Evolutionary conservation across 2,329 filamentous ascomycete species (phyloP).

Genomic region (Diaporthe citrichinensis): DNA sequence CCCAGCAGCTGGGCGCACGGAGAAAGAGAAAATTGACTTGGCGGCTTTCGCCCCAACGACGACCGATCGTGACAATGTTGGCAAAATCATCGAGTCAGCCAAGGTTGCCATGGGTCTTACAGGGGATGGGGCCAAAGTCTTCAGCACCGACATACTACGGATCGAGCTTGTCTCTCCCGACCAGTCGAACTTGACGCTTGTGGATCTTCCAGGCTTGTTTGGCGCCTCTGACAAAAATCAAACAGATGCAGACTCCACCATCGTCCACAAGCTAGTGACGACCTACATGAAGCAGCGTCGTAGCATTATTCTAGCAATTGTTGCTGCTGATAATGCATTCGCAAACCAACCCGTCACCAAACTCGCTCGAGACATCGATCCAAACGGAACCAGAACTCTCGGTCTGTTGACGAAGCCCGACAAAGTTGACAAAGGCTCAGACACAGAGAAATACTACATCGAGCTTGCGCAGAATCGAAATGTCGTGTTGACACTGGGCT

Average conservation of each 20-base stretch:
- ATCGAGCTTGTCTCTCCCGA: slow-evolving; percentile 64
- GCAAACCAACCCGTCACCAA: slow-evolving; percentile 71
- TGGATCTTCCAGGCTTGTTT: slow-evolving; percentile 72
- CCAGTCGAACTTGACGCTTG: slow-evolving; percentile 67
- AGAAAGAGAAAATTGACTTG: slow-evolving; percentile 46
- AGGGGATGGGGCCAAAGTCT: slow-evolving; percentile 50
- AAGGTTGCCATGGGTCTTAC: slow-evolving; percentile 64
- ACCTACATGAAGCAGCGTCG: slow-evolving; percentile 69
- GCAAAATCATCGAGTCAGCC: slow-evolving; percentile 55
- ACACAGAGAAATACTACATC: slow-evolving; percentile 56
- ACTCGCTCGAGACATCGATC: slow-evolving; percentile 57
- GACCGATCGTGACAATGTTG: slow-evolving; percentile 47
- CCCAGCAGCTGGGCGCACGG: slow-evolving; percentile 50
- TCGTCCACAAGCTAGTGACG: slow-evolving; percentile 63
- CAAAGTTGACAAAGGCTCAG: slow-evolving; percentile 52
- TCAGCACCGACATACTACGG: slow-evolving; percentile 62
- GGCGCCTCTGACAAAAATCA: slow-evolving; percentile 63
- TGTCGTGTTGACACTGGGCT: slow-evolving; percentile 64
- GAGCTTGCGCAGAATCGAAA: slow-evolving; percentile 61
- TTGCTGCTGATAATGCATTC: slow-evolving; percentile 70
- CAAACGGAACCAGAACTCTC: slow-evolving; percentile 59
- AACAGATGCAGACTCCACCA: slow-evolving; percentile 57
- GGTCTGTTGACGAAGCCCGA: slow-evolving; percentile 73
- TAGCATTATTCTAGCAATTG: slow-evolving; percentile 72
- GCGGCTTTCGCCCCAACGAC: slow-evolving; percentile 47